A percentile compares a stretch with the other conserved stretches of the same genome.
These are phyloP conservation scores for Escovopsis sp. DNA, from an alignment of 2,329 filamentous ascomycete species.

Conservation along the genomic window DNA sequence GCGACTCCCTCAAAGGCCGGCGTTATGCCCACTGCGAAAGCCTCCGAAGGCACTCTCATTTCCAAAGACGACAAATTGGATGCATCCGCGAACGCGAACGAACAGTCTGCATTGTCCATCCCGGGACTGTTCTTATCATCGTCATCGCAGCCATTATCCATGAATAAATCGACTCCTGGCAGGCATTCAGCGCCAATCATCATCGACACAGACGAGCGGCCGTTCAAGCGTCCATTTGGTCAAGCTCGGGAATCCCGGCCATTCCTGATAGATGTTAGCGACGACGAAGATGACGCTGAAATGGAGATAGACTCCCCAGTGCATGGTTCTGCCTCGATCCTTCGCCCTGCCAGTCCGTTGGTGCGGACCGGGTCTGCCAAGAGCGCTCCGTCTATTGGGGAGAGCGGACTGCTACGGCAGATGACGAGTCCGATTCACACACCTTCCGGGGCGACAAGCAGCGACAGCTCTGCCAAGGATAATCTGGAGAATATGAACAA, in stretches of 20 bases:
- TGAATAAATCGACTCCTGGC: slow-evolving; percentile 18
- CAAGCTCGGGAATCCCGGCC: slow-evolving; percentile 43
- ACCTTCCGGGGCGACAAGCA: slow-evolving; percentile 20
- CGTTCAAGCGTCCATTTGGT: slow-evolving; percentile 47
- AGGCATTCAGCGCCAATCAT: slow-evolving; percentile 53
- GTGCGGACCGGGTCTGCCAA: slow-evolving; percentile 25
- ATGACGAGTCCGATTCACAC: slow-evolving; percentile 27
- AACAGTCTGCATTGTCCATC: slow-evolving; percentile 14
- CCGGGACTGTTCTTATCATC: slow-evolving; percentile 24
- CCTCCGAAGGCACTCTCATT: neutral
- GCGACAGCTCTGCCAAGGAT: slow-evolving; percentile 21
- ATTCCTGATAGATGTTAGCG: slow-evolving; percentile 76
- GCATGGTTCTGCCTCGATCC: slow-evolving; percentile 23
- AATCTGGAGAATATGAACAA: slow-evolving; percentile 38
- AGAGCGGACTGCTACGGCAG: slow-evolving; percentile 24
- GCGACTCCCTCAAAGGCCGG: neutral
- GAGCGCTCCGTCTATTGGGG: slow-evolving; percentile 30
- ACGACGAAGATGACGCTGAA: slow-evolving; percentile 50
- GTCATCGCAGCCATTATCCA: slow-evolving; percentile 10
- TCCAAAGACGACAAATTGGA: neutral
- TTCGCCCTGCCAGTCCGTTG: slow-evolving; percentile 16
- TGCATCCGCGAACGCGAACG: slow-evolving; percentile 1
- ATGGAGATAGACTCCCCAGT: slow-evolving; percentile 50
- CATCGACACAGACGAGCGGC: slow-evolving; percentile 34
- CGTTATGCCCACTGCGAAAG: neutral